Conservation (phyloP, 345 rosid species). For the Linum trigynum region DNA sequence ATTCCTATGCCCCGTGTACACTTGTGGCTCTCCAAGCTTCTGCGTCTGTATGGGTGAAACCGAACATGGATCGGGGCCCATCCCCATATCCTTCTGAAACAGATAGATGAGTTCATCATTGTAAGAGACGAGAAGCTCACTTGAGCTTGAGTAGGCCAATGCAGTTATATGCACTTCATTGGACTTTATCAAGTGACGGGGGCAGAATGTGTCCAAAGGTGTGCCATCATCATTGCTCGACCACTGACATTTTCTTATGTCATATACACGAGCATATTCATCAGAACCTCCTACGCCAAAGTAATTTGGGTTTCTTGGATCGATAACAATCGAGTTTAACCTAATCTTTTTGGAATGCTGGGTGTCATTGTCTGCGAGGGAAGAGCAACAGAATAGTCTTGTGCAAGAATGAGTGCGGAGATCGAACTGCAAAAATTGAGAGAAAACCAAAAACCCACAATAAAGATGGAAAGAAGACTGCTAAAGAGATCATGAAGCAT, state of each 20-base stretch:
- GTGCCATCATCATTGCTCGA: slow-evolving; percentile 24
- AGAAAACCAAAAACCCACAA: slow-evolving; percentile 6
- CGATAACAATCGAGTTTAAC: slow-evolving; percentile 42
- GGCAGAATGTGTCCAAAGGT: slow-evolving; percentile 45
- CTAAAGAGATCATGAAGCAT: background rate
- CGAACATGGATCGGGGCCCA: slow-evolving; percentile 33
- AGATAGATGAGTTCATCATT: slow-evolving; percentile 48
- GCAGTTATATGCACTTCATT: slow-evolving; percentile 43
- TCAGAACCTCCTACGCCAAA: slow-evolving; percentile 56
- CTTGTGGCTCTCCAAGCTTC: slow-evolving; percentile 34
- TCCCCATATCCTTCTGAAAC: slow-evolving; percentile 44
- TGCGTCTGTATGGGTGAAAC: slow-evolving; percentile 22
- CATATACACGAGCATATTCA: slow-evolving; percentile 49
- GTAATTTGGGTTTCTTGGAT: slow-evolving; percentile 45
- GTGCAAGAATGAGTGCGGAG: slow-evolving; percentile 35
- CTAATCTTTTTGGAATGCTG: slow-evolving; percentile 33
- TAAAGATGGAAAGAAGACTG: background rate
- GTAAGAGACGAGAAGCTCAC: slow-evolving; percentile 57
- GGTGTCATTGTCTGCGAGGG: slow-evolving; percentile 32
- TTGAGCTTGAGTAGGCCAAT: slow-evolving; percentile 38
- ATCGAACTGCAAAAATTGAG: slow-evolving; percentile 39
- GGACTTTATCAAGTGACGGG: slow-evolving; percentile 29
- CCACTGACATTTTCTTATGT: slow-evolving; percentile 37
- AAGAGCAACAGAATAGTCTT: slow-evolving; percentile 38
- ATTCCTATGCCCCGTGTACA: slow-evolving; percentile 48